Evolutionary conservation across 805 yeast species (phyloP).

Genomic region (Zygosaccharomyces bailii): DNA sequence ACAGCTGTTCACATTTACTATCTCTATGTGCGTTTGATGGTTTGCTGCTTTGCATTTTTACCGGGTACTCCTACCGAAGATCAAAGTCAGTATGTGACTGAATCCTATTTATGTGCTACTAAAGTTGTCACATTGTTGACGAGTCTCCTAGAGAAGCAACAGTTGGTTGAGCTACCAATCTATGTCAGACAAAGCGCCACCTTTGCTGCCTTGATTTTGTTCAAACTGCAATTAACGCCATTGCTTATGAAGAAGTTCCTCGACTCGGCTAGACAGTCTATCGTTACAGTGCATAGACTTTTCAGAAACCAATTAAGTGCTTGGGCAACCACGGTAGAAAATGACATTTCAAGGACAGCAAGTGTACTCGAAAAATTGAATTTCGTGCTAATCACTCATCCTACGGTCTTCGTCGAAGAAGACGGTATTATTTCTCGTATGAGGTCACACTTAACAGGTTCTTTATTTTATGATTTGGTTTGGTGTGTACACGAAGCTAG

Average conservation of each 20-base stretch:
- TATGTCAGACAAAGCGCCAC: slow-evolving; percentile 84
- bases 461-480: slow-evolving; percentile 84
- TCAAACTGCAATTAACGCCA: slow-evolving; percentile 78
- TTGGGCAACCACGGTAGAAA: slow-evolving; percentile 80
- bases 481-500: slow-evolving; percentile 96
- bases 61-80: slow-evolving; percentile 89
- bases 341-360: slow-evolving; percentile 88
- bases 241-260: slow-evolving; percentile 61
- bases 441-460: slow-evolving; percentile 90
- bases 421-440: slow-evolving; percentile 79
- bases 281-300: slow-evolving; percentile 86
- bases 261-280: slow-evolving; percentile 87
- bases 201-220: slow-evolving; percentile 71
- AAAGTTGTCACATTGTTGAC: slow-evolving; percentile 76
- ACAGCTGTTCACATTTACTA: slow-evolving; percentile 72
- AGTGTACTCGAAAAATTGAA: slow-evolving; percentile 85
- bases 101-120: slow-evolving; percentile 78
- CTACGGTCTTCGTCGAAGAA: slow-evolving; percentile 69
- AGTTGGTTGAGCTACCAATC: slow-evolving; percentile 79
- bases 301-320: slow-evolving; percentile 85
- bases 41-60: slow-evolving; percentile 84
- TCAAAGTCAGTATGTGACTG: slow-evolving; percentile 77
- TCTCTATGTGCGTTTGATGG: slow-evolving; percentile 72
- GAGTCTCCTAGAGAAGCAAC: slow-evolving; percentile 60
- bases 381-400: slow-evolving; percentile 80